A percentile compares a stretch with the other conserved stretches of the same genome.
Evolutionary conservation across 2,329 filamentous ascomycete genomes (phyloP).

Genomic region (Westerdykella sp.): DNA sequence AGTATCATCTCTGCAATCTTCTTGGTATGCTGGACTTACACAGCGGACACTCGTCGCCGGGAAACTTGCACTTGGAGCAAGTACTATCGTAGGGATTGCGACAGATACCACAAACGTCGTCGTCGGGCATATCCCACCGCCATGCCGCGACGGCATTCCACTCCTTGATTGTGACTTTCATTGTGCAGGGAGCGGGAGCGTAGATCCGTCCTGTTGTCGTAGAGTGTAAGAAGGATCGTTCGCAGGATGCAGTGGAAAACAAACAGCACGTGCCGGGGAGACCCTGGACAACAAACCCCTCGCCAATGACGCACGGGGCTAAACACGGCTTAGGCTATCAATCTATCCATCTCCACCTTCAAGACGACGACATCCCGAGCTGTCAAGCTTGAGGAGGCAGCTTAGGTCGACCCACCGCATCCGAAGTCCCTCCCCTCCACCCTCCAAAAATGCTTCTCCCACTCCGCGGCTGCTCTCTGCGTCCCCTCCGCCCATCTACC

Average conservation of each 20-base stretch:
- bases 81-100: slow-evolving; percentile 97
- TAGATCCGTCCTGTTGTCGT: slow-evolving; percentile 8
- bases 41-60: slow-evolving; percentile 89
- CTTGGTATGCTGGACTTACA: slow-evolving; percentile 51
- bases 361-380: slow-evolving; percentile 5
- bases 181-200: slow-evolving; percentile 34
- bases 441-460: slow-evolving; percentile 26
- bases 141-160: slow-evolving; percentile 95
- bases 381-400: not conserved
- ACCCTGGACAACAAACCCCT: slow-evolving; percentile 3
- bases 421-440: not conserved
- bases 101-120: slow-evolving; percentile 97
- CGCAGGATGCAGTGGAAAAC: slow-evolving; percentile 11
- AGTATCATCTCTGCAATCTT: not conserved
- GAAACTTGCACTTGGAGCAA: slow-evolving; percentile 96
- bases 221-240: not conserved
- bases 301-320: slow-evolving; percentile 12
- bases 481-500: slow-evolving; percentile 12
- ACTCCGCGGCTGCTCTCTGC: slow-evolving; percentile 21
- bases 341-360: not conserved
- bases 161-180: slow-evolving; percentile 93
- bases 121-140: slow-evolving; percentile 95
- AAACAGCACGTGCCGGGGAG: slow-evolving; percentile 14
- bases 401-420: not conserved
- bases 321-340: slow-evolving; percentile 1